Percentiles rank a stretch among this genome's conserved stretches.
phyloP scores from a whole-genome alignment of 495 filamentous ascomycete genomes.

The Aspergillus haitiensis region DNA sequence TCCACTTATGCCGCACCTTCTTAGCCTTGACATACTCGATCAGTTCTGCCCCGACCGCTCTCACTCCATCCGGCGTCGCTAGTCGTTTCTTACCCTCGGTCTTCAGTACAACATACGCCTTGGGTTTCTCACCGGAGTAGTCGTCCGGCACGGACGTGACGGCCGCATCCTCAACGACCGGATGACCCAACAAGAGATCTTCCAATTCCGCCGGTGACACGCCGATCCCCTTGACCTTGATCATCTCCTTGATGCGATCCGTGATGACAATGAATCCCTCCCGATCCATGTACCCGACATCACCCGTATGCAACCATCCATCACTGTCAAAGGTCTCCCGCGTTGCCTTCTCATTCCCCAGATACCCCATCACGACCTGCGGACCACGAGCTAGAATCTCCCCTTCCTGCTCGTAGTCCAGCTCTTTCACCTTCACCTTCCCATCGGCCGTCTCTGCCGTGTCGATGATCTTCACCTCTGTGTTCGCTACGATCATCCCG shows the following conservation, averaged over 20 bases:
- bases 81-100: background rate
- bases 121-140: slow-evolving; percentile 61
- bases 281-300: slow-evolving; percentile 58
- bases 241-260: slow-evolving; percentile 73
- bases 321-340: slow-evolving; percentile 59
- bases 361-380: slow-evolving; percentile 60
- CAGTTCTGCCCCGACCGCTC: slow-evolving; percentile 40
- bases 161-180: slow-evolving; percentile 58
- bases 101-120: slow-evolving; percentile 63
- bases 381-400: slow-evolving; percentile 61
- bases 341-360: slow-evolving; percentile 55
- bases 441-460: slow-evolving; percentile 26
- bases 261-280: slow-evolving; percentile 60
- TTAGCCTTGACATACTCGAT: slow-evolving; percentile 58
- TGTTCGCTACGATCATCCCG: slow-evolving; percentile 60
- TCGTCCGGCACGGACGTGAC: slow-evolving; percentile 60
- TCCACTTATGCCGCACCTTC: slow-evolving; percentile 65
- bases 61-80: slow-evolving; percentile 1
- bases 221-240: slow-evolving; percentile 71
- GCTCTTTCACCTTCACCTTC: slow-evolving; percentile 44
- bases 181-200: slow-evolving; percentile 58
- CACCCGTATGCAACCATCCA: slow-evolving; percentile 66
- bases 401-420: slow-evolving; percentile 51
- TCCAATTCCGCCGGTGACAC: slow-evolving; percentile 73
- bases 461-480: slow-evolving; percentile 61